A percentile compares a stretch with the other conserved stretches of the same genome.
Conservation (phyloP, 2,329 filamentous ascomycete species). For the Elsinoe ampelina region DNA sequence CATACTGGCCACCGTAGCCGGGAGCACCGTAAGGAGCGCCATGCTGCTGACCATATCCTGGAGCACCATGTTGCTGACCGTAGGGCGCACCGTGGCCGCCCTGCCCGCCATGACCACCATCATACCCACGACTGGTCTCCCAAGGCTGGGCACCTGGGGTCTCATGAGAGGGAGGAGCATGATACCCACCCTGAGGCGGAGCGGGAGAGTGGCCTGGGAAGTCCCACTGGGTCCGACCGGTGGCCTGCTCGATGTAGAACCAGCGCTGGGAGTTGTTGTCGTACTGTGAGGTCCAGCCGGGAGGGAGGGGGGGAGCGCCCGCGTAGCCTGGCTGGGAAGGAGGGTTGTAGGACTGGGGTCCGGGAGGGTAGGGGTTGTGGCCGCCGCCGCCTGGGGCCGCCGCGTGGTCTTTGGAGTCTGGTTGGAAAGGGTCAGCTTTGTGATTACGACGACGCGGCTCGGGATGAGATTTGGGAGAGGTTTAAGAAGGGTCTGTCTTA, state of each 20-base stretch:
- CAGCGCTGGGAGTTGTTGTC: conserved; percentile 53
- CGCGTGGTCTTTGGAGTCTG: conserved; percentile 22
- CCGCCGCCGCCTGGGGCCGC: conserved; percentile 13
- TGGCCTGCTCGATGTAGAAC: conserved; percentile 55
- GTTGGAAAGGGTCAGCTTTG: conserved; percentile 21
- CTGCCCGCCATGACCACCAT: not conserved
- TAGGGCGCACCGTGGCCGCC: not conserved
- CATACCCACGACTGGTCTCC: not conserved
- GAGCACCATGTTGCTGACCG: conserved; percentile 6
- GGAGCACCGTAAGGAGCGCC: conserved; percentile 15
- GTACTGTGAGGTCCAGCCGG: conserved; percentile 55
- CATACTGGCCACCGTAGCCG: not conserved
- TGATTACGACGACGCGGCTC: conserved; percentile 22
- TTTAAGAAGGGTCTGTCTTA: conserved; percentile 7
- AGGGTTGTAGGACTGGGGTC: conserved; percentile 20
- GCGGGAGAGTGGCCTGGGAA: conserved; percentile 34
- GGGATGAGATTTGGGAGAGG: conserved; percentile 18
- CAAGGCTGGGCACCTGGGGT: conserved; percentile 10
- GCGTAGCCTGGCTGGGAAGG: conserved; percentile 23
- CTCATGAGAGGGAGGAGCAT: conserved; percentile 21
- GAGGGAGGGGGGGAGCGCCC: conserved; percentile 42
- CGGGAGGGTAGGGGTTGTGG: conserved; percentile 15
- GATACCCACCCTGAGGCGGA: conserved; percentile 21
- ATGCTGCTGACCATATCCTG: conserved; percentile 15
- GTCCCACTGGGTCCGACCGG: conserved; percentile 57